Conservation (phyloP, 164 flowering plant genomes). For the Berberis thunbergii region DNA sequence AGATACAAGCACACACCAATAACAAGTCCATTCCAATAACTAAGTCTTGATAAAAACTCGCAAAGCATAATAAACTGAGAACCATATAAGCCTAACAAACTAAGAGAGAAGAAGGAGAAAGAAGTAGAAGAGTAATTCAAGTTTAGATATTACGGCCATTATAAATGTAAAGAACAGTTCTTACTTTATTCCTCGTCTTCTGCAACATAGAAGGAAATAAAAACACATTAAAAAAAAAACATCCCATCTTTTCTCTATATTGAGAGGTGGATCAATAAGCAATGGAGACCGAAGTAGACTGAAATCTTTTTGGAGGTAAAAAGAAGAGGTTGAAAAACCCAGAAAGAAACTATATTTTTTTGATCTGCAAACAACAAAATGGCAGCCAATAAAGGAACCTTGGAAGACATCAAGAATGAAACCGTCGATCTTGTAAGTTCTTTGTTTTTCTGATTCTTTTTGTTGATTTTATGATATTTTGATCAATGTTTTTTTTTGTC, state of each 20-base stretch:
- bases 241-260: background rate
- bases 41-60: too few species aligned
- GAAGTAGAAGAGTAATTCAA: too few species aligned
- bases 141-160: background rate
- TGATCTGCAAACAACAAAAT: background rate
- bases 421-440: slow-evolving; percentile 10
- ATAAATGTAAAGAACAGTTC: background rate
- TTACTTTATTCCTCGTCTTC: background rate
- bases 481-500: background rate
- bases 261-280: background rate
- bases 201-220: background rate
- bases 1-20: too few species aligned
- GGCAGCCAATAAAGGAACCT: background rate
- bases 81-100: too few species aligned
- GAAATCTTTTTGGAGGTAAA: background rate
- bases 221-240: background rate
- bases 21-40: too few species aligned
- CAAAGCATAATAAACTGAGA: too few species aligned
- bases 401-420: slow-evolving; percentile 12
- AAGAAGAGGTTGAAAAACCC: background rate
- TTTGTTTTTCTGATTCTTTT: slow-evolving; percentile 1
- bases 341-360: background rate
- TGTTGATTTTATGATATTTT: background rate
- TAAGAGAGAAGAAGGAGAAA: too few species aligned
- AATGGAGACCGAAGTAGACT: background rate